A percentile compares a stretch with the other conserved stretches of the same genome.
phyloP scores from a whole-genome alignment of 1,139 yeast species.

The Tardiomyces digboiensis region DNA sequence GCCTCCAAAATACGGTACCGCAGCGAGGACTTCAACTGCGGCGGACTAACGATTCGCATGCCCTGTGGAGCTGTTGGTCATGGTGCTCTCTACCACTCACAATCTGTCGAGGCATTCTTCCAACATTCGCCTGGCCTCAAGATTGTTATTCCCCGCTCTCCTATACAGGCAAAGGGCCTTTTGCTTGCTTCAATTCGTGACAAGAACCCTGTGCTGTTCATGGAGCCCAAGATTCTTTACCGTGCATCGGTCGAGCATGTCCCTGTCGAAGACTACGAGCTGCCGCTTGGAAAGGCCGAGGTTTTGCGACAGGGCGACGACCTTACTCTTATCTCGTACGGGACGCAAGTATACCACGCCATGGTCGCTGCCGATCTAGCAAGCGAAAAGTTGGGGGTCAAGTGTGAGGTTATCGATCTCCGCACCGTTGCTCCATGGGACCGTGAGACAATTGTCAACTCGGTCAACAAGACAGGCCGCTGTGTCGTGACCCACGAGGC shows the following conservation, averaged over 20 bases:
- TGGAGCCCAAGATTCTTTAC: slow-evolving; percentile 29
- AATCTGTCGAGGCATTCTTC: slow-evolving; percentile 28
- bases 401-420: slow-evolving; percentile 26
- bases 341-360: slow-evolving; percentile 25
- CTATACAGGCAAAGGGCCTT: slow-evolving; percentile 29
- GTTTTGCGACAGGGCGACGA: slow-evolving; percentile 22
- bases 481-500: slow-evolving; percentile 28
- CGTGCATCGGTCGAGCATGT: slow-evolving; percentile 27
- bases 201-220: slow-evolving; percentile 26
- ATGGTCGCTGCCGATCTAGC: slow-evolving; percentile 26
- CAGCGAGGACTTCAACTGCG: slow-evolving; percentile 20
- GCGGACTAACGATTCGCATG: slow-evolving; percentile 29
- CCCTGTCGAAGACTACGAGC: slow-evolving; percentile 24
- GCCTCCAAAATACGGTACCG: slow-evolving; percentile 29
- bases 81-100: slow-evolving; percentile 30
- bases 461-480: slow-evolving; percentile 27
- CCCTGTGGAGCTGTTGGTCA: slow-evolving; percentile 30
- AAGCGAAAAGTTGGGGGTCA: slow-evolving; percentile 20
- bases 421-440: slow-evolving; percentile 30
- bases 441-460: slow-evolving; percentile 23
- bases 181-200: slow-evolving; percentile 24
- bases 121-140: slow-evolving; percentile 27
- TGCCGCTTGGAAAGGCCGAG: slow-evolving; percentile 28
- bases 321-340: slow-evolving; percentile 26
- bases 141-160: slow-evolving; percentile 29